These are phyloP conservation scores for Platanthera guangdongensis DNA, from an alignment of 106 monocot species.

Conservation along the genomic window DNA sequence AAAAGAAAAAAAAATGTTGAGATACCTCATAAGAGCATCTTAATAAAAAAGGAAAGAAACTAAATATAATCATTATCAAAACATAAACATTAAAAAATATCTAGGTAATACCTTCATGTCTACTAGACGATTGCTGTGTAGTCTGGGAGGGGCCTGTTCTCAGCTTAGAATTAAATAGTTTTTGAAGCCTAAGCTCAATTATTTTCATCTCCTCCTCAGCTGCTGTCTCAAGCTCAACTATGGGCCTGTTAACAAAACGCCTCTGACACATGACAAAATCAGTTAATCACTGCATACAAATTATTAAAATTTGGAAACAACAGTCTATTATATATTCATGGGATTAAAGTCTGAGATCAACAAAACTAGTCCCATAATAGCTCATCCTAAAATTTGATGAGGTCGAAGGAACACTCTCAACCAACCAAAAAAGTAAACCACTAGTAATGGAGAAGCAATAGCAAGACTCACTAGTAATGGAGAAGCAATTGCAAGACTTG, in stretches of 20 bases:
- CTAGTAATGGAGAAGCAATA: too few relatives aligned
- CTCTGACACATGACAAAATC: constrained; percentile 35
- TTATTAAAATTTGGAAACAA: background rate
- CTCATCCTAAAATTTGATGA: too few relatives aligned
- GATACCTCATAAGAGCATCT: background rate
- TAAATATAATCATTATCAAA: background rate
- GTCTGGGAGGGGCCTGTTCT: constrained; percentile 12
- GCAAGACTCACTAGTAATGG: too few relatives aligned
- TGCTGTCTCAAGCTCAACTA: constrained; percentile 72
- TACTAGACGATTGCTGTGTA: constrained; percentile 14
- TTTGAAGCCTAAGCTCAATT: constrained; percentile 57
- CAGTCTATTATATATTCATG: too few relatives aligned
- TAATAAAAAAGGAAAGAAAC: background rate
- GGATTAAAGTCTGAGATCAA: too few relatives aligned
- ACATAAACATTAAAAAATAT: background rate
- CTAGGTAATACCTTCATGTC: constrained; percentile 42
- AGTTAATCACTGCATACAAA: constrained; percentile 2
- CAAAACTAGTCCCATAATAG: too few relatives aligned
- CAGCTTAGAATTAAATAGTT: constrained; percentile 42
- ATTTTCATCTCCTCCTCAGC: constrained; percentile 84
- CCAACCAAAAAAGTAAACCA: too few relatives aligned
- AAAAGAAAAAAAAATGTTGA: background rate
- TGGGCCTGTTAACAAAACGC: constrained; percentile 66
- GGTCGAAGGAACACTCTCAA: too few relatives aligned
- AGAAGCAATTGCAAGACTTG: too few relatives aligned